Conservation (phyloP, 2,329 filamentous ascomycete species). For the Fusarium paranaense region DNA sequence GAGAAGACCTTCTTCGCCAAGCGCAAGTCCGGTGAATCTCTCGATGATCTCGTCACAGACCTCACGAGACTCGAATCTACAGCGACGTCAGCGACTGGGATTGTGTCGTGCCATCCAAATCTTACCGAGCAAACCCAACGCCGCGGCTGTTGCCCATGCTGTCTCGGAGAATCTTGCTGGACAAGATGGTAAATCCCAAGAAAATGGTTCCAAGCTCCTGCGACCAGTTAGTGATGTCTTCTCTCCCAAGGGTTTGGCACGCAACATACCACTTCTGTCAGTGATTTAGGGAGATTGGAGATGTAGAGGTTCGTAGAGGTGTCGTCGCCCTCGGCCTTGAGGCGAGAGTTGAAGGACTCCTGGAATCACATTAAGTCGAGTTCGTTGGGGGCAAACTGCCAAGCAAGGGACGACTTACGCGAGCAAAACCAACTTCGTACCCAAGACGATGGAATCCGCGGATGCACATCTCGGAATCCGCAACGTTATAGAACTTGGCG, state of each 20-base stretch:
- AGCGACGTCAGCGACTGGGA: slow-evolving; percentile 1
- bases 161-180: slow-evolving; percentile 94
- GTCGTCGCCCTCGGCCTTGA: slow-evolving; percentile 95
- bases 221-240: slow-evolving; percentile 16
- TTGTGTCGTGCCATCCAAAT: slow-evolving; percentile 6
- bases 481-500: slow-evolving; percentile 90
- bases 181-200: slow-evolving; percentile 84
- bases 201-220: slow-evolving; percentile 84
- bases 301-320: slow-evolving; percentile 96
- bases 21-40: slow-evolving; percentile 83
- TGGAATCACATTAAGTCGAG: slow-evolving; percentile 50
- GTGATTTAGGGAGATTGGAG: slow-evolving; percentile 91
- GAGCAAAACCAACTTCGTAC: slow-evolving; percentile 97
- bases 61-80: slow-evolving; percentile 88
- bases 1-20: slow-evolving; percentile 83
- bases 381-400: neutral
- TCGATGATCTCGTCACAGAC: slow-evolving; percentile 90
- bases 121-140: slow-evolving; percentile 95
- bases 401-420: slow-evolving; percentile 67
- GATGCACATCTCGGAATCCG: slow-evolving; percentile 95
- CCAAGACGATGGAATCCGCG: slow-evolving; percentile 93
- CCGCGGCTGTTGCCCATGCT: slow-evolving; percentile 92
- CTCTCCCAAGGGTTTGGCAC: neutral
- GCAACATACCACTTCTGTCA: slow-evolving; percentile 85
- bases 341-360: slow-evolving; percentile 98